Base-by-base conservation (phyloP, 2,329 filamentous ascomycete species). In the Diaporthe sp. region DNA sequence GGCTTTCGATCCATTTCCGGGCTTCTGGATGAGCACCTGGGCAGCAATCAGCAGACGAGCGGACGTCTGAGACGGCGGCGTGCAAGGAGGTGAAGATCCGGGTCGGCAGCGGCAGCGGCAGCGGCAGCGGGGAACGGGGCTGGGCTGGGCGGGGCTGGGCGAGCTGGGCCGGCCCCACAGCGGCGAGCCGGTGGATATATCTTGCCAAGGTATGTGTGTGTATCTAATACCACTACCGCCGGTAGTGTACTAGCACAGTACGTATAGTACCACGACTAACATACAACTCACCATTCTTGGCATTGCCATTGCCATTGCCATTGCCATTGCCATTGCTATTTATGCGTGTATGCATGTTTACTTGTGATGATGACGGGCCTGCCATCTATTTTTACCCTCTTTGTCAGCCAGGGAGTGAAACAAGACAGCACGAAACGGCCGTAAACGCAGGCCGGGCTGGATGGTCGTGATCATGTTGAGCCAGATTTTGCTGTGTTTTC, bases 401-500 rank as follows among this genome's bases (percentile, higher is more conserved):
- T 12, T 63, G 59, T 47, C 37, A 42, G 37, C 59, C 27, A 19
- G 44, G 30, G 32, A 66, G 44, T 66, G 63, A 66, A 66, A 66
- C 63, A 8, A 39, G 42, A 51, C 63, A 30, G 30, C 63, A 51
- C 30, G 44, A 25, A 66, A 51, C 63, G 63, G 63, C 63, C 63
- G 32, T 32, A 35, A 12, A 6, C 30, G 22, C 12, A n/a, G 63
- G 61, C 61, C 42, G 30, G 44, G 22, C 22, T 51, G 30, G 30
- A 4, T 66, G 44, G 44, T 25, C 27, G 8, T 35, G 61, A 44
- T 37, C 44, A 17, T 51, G 32, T 22, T 37, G 12, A 17, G 35
- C 30, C 5, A 15, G n/a, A 37, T 13, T 58, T 37, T n/a, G 15
- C 32, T 58, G 22, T n/a, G 4, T 15, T 35, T 22, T 25, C 25